phyloP scores from a whole-genome alignment of 1,284 basidiomycete species.

The Trichosporon sp. region DNA sequence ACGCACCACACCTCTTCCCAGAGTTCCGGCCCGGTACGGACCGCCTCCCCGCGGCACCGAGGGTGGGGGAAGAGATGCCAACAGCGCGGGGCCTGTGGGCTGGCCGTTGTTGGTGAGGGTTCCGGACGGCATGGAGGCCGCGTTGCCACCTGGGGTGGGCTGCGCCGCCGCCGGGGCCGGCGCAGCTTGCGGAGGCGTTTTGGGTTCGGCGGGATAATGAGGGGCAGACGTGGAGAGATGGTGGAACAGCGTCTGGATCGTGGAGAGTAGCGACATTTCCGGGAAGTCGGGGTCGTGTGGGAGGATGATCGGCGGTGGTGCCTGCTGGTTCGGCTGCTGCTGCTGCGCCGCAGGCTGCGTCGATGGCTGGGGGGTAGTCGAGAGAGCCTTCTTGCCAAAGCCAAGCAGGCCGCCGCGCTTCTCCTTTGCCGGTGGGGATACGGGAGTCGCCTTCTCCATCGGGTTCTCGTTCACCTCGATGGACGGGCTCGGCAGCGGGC shows the following conservation, averaged over 20 bases:
- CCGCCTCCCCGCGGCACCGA: slow-evolving; percentile 53
- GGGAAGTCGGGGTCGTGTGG: slow-evolving; percentile 62
- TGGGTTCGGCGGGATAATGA: slow-evolving; percentile 51
- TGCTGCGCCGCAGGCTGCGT: slow-evolving; percentile 16
- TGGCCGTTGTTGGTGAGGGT: slow-evolving; percentile 32
- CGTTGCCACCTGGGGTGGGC: slow-evolving; percentile 29
- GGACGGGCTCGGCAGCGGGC: slow-evolving; percentile 23
- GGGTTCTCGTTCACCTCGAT: slow-evolving; percentile 32
- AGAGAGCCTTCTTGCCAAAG: slow-evolving; percentile 28
- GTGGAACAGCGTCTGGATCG: slow-evolving; percentile 84
- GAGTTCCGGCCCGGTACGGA: slow-evolving; percentile 52
- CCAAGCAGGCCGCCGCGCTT: slow-evolving; percentile 35
- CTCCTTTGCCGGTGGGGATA: slow-evolving; percentile 30
- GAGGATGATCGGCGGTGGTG: slow-evolving; percentile 31
- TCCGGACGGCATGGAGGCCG: slow-evolving; percentile 43
- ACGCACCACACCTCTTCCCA: slow-evolving; percentile 78
- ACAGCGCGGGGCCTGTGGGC: slow-evolving; percentile 46
- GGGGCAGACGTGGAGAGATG: slow-evolving; percentile 63
- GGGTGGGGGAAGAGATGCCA: slow-evolving; percentile 52
- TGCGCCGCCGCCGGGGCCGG: slow-evolving; percentile 3
- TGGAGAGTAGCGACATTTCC: slow-evolving; percentile 79
- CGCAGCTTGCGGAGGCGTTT: slow-evolving; percentile 22
- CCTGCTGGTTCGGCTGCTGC: slow-evolving; percentile 24
- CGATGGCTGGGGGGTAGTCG: neutral
- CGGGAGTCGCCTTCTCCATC: slow-evolving; percentile 23